Base-by-base conservation (phyloP, 2,329 filamentous ascomycete genomes). In the Clathrospora elynae region DNA sequence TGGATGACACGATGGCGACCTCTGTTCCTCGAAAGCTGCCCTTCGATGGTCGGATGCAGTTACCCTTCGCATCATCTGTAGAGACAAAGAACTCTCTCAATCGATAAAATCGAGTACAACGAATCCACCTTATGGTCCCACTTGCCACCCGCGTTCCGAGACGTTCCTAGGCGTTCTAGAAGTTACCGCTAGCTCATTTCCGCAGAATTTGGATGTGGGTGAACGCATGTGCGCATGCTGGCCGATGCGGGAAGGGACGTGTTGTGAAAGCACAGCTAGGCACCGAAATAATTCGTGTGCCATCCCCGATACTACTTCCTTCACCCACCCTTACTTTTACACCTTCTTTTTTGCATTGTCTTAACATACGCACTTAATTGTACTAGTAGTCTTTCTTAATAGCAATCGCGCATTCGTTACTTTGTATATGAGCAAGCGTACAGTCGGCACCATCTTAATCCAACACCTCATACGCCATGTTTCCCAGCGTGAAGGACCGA, bases 401-500 rank as follows among this genome's bases (percentile, higher is more conserved):
- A 19, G 17, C 20, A 42, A 35, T 42, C 14, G 26, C 38, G 23
- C 28, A 11, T 18, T 34, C 30, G 24, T 16, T 22, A 36, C 23
- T 18, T 20, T 24, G 10, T 12, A 23, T 20, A 29, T 17, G 10
- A 37, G 5, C 33, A 26, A 17, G 14, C 10, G 28, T 35, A 24
- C 11, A 23, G 5, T 34, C 29, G 17, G 28, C 23, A 13, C 32
- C 38, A 28, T 35, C 10, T 23, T 17, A 42, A 18, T 28, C 26
- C 38, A 20, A 22, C 18, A 22, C 9, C 25, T 24, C 19, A 25
- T 34, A 44, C 44, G 48, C 44, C 17, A 57, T 57, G 53, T 57
- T 55, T 40, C 46, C 51, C 42, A 55, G 54, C 35, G 54, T 57
- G 12, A 58, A 55, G 42, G 52, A 58, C 41, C 42, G 55, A 48